Evolutionary conservation across 192 early-diverging fungal genomes (phyloP).

Genomic region (Jimgerdemannia flammicorona): DNA sequence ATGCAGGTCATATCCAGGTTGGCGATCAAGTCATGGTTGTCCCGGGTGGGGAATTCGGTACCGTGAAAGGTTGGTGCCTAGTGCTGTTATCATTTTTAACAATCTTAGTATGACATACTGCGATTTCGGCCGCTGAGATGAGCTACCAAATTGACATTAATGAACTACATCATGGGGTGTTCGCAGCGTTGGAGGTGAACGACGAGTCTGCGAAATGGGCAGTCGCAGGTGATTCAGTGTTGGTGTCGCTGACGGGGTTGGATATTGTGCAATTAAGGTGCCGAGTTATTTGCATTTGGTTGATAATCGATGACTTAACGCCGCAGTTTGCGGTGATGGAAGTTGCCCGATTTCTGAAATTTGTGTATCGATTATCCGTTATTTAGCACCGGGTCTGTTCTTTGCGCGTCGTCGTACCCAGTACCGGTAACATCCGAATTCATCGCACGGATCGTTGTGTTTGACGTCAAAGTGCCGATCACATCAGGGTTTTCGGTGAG

Average conservation of each 20-base stretch:
- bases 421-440: slow-evolving; percentile 79
- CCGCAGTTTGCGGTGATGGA: too few relatives aligned
- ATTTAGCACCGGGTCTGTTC: slow-evolving; percentile 71
- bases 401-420: slow-evolving; percentile 67
- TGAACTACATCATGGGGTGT: background rate
- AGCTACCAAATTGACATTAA: background rate
- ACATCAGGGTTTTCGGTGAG: slow-evolving; percentile 86
- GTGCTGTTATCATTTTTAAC: background rate
- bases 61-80: slow-evolving; percentile 62
- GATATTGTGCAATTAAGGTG: slow-evolving; percentile 74
- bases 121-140: background rate
- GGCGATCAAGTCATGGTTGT: slow-evolving; percentile 80
- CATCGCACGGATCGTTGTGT: slow-evolving; percentile 85
- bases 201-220: slow-evolving; percentile 79
- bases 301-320: too few relatives aligned
- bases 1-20: slow-evolving; percentile 82
- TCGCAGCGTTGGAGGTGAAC: slow-evolving; percentile 67
- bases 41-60: slow-evolving; percentile 73
- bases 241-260: slow-evolving; percentile 67
- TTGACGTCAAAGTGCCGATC: slow-evolving; percentile 90
- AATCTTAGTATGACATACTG: too few relatives aligned
- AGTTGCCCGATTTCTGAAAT: slow-evolving; percentile 6
- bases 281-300: background rate
- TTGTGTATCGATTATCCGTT: slow-evolving; percentile 14
- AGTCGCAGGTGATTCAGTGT: slow-evolving; percentile 88